Evolutionary conservation across 805 yeast species (phyloP).

Genomic region (Metschnikowia bowlesiae): DNA sequence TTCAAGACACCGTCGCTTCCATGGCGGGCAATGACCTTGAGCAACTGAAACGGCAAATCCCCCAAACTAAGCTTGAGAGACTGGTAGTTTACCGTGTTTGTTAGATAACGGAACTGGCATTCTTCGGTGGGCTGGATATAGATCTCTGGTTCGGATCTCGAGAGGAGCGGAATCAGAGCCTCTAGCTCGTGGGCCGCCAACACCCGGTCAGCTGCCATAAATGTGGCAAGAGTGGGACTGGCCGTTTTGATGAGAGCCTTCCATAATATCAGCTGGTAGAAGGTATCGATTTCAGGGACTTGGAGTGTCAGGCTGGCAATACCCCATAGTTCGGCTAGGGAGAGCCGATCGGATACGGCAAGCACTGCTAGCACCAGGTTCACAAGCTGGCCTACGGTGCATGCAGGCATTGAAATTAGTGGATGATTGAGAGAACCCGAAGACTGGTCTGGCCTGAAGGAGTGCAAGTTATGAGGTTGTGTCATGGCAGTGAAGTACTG

Average conservation of each 20-base stretch:
- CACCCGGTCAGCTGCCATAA: constrained; percentile 7
- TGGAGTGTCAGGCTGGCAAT: constrained; percentile 4
- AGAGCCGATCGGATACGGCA: constrained; percentile 15
- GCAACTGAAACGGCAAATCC: constrained; percentile 47
- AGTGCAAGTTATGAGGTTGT: no score
- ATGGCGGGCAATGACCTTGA: constrained; percentile 56
- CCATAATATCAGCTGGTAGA: constrained; percentile 39
- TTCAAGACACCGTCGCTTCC: constrained; percentile 58
- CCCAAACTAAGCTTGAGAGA: constrained; percentile 52
- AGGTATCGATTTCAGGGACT: constrained; percentile 23
- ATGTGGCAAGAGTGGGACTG: constrained; percentile 9
- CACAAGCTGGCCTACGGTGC: constrained; percentile 16
- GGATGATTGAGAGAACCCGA: neutral
- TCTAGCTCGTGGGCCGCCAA: neutral
- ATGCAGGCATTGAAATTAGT: constrained; percentile 10
- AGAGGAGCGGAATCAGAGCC: neutral
- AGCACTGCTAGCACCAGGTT: constrained; percentile 11
- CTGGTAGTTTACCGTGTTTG: constrained; percentile 45
- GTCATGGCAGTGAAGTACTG: neutral
- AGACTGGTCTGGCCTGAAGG: neutral
- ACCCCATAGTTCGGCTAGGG: constrained; percentile 13
- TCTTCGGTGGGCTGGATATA: constrained; percentile 43
- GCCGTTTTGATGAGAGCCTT: constrained; percentile 30
- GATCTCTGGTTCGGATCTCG: constrained; percentile 16
- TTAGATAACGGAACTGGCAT: constrained; percentile 52